Percentiles rank a stretch among this genome's conserved stretches.
Conservation (phyloP, 805 yeast genomes). For the Suhomyces faveliae region DNA sequence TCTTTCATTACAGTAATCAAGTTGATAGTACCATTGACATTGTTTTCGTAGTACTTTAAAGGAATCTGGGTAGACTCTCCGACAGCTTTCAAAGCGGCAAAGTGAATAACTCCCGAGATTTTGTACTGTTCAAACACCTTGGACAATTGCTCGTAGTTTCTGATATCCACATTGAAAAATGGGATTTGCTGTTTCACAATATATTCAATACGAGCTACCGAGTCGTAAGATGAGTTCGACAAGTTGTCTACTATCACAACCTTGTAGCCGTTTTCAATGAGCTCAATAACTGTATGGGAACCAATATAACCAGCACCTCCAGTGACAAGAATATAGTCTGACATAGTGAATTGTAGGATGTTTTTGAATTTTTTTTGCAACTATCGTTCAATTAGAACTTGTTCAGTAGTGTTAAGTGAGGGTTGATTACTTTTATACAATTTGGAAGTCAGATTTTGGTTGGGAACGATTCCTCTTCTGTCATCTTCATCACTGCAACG, state of each 20-base stretch:
- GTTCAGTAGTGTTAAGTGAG: neutral
- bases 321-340: slow-evolving; percentile 58
- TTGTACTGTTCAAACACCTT: slow-evolving; percentile 48
- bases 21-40: slow-evolving; percentile 61
- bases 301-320: slow-evolving; percentile 91
- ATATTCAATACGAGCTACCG: slow-evolving; percentile 60
- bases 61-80: slow-evolving; percentile 74
- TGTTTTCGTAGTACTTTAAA: slow-evolving; percentile 64
- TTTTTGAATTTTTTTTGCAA: neutral
- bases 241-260: slow-evolving; percentile 75
- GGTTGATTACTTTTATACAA: neutral
- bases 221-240: slow-evolving; percentile 63
- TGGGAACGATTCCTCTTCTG: neutral
- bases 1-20: slow-evolving; percentile 54
- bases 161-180: slow-evolving; percentile 57
- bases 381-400: neutral
- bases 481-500: neutral
- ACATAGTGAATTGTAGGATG: slow-evolving; percentile 1
- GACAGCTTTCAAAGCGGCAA: slow-evolving; percentile 82
- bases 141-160: slow-evolving; percentile 47
- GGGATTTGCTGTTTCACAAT: slow-evolving; percentile 50
- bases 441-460: neutral
- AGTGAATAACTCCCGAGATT: slow-evolving; percentile 65
- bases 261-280: slow-evolving; percentile 58
- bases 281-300: slow-evolving; percentile 70